Evolutionary conservation across 2,329 filamentous ascomycete species (phyloP).

Genomic region (Scedosporium aurantiacum): DNA sequence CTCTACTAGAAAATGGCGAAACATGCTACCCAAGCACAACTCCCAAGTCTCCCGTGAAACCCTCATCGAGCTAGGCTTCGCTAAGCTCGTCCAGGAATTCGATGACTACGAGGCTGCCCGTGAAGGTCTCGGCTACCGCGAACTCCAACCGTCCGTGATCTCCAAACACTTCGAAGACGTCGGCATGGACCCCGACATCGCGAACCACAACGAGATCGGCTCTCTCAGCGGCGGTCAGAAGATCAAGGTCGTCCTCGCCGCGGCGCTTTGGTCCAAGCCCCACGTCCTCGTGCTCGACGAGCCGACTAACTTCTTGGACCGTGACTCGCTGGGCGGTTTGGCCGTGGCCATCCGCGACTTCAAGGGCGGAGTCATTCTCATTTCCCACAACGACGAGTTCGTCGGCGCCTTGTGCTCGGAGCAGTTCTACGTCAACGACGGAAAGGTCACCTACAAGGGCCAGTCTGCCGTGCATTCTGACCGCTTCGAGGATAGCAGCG

Average conservation of each 20-base stretch:
- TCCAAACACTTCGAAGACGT: slow-evolving; percentile 97
- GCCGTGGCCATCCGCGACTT: slow-evolving; percentile 98
- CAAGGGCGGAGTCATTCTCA: slow-evolving; percentile 97
- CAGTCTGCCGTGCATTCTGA: slow-evolving; percentile 62
- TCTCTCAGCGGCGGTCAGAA: slow-evolving; percentile 95
- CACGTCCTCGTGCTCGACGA: slow-evolving; percentile 96
- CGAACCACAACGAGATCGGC: slow-evolving; percentile 96
- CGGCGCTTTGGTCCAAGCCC: slow-evolving; percentile 73
- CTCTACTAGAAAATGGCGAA: slow-evolving; percentile 68
- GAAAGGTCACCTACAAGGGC: slow-evolving; percentile 75
- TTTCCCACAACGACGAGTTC: slow-evolving; percentile 99
- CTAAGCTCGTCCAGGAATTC: slow-evolving; percentile 93
- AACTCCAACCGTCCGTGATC: slow-evolving; percentile 86
- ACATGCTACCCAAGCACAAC: slow-evolving; percentile 86
- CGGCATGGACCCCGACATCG: slow-evolving; percentile 92
- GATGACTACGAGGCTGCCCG: slow-evolving; percentile 98
- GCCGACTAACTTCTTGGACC: slow-evolving; percentile 98
- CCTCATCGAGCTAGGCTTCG: slow-evolving; percentile 71
- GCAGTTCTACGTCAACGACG: slow-evolving; percentile 89
- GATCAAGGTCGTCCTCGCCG: slow-evolving; percentile 95
- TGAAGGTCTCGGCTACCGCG: slow-evolving; percentile 91
- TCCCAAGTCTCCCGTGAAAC: slow-evolving; percentile 88
- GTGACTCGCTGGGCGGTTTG: slow-evolving; percentile 89
- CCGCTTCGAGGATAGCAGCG: slow-evolving; percentile 73
- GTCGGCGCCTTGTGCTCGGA: slow-evolving; percentile 91